Conservation (phyloP, 805 yeast species). For the Priceomyces carsonii region DNA sequence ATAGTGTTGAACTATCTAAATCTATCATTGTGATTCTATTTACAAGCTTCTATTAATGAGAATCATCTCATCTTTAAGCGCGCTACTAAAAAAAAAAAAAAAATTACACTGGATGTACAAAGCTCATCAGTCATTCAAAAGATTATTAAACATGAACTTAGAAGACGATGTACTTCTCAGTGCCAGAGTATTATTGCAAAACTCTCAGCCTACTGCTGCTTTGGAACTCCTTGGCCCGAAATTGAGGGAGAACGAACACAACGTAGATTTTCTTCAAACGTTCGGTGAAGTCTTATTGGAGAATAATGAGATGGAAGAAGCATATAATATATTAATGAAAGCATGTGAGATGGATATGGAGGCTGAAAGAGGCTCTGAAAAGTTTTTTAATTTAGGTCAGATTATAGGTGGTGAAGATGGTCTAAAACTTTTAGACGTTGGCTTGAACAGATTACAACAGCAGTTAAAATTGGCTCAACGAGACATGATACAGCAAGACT, state of each 20-base stretch:
- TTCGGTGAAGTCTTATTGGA: conserved; percentile 82
- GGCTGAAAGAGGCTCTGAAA: conserved; percentile 70
- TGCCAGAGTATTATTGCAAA: conserved; percentile 47
- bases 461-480: conserved; percentile 36
- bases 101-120: too few relatives aligned
- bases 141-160: conserved; percentile 6
- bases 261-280: conserved; percentile 51
- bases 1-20: not conserved
- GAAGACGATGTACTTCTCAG: conserved; percentile 16
- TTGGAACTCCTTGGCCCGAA: conserved; percentile 47
- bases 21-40: too few relatives aligned
- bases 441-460: conserved; percentile 49
- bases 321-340: conserved; percentile 58
- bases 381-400: conserved; percentile 89
- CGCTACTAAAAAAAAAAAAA: too few relatives aligned
- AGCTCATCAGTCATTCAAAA: too few relatives aligned
- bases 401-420: conserved; percentile 84
- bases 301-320: conserved; percentile 74
- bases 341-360: conserved; percentile 71
- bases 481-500: conserved; percentile 22
- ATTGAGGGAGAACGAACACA: conserved; percentile 27
- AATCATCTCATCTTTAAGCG: too few relatives aligned
- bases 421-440: conserved; percentile 58
- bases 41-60: too few relatives aligned
- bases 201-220: conserved; percentile 56